phyloP scores from a whole-genome alignment of 2,329 filamentous ascomycete genomes.

The Aspergillus sp. region DNA sequence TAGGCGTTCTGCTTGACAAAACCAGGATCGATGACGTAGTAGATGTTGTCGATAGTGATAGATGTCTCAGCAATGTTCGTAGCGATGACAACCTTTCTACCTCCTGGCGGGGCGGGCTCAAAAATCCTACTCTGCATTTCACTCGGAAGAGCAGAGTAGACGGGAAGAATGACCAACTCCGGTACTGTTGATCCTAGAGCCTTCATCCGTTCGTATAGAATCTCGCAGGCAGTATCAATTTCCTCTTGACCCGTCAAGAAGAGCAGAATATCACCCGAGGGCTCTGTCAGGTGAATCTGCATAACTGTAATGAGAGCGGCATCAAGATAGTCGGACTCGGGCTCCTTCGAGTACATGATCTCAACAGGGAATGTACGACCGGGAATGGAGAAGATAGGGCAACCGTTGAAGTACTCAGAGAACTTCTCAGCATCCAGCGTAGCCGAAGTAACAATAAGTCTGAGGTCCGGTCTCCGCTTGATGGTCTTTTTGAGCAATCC shows the following conservation, averaged over 20 bases:
- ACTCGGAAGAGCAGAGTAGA: slow-evolving; percentile 91
- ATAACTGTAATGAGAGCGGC: slow-evolving; percentile 94
- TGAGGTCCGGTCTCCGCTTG: slow-evolving; percentile 80
- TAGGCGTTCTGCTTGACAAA: slow-evolving; percentile 98
- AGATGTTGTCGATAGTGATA: slow-evolving; percentile 96
- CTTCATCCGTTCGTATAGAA: slow-evolving; percentile 94
- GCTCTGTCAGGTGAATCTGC: slow-evolving; percentile 95
- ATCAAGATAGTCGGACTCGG: slow-evolving; percentile 93
- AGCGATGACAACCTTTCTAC: slow-evolving; percentile 91
- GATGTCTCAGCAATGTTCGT: slow-evolving; percentile 98
- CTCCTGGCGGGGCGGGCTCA: slow-evolving; percentile 82
- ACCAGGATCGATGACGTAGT: slow-evolving; percentile 94
- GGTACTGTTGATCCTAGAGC: slow-evolving; percentile 86
- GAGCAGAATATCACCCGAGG: slow-evolving; percentile 88
- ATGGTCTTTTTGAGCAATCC: slow-evolving; percentile 91
- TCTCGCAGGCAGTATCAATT: slow-evolving; percentile 92
- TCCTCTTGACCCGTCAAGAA: slow-evolving; percentile 98
- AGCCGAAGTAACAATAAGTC: slow-evolving; percentile 94
- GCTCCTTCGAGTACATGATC: slow-evolving; percentile 91
- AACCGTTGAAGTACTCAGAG: slow-evolving; percentile 91
- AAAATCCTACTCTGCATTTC: slow-evolving; percentile 96
- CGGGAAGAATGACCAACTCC: slow-evolving; percentile 86
- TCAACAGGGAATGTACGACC: slow-evolving; percentile 95
- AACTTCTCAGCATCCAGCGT: slow-evolving; percentile 98
- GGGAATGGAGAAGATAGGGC: slow-evolving; percentile 94